phyloP scores from a whole-genome alignment of 2,329 filamentous ascomycete species.

The Fusarium sp. region DNA sequence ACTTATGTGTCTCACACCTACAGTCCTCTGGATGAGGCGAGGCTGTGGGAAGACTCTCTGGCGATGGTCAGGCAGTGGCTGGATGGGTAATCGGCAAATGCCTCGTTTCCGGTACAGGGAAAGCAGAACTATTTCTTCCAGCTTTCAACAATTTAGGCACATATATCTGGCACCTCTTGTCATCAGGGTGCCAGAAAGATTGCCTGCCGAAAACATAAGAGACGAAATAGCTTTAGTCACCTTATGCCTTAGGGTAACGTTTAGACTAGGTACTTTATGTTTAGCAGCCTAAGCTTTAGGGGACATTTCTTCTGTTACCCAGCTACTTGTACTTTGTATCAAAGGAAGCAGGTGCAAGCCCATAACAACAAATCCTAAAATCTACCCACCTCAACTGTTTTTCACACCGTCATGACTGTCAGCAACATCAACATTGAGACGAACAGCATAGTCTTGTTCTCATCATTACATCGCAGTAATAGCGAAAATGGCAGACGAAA shows the following conservation, averaged over 20 bases:
- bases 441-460: not conserved
- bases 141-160: not conserved
- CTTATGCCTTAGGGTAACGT: not conserved
- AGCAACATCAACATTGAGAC: not conserved
- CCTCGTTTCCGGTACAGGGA: not conserved
- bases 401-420: not conserved
- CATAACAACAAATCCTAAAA: not conserved
- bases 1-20: slow-evolving; percentile 11
- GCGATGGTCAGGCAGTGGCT: slow-evolving; percentile 10
- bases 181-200: not conserved
- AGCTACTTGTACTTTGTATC: not conserved
- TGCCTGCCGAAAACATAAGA: not conserved
- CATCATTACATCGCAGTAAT: not conserved
- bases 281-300: not conserved
- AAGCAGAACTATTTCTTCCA: not conserved
- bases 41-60: slow-evolving; percentile 6
- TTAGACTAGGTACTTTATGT: not conserved
- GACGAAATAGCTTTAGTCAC: not conserved
- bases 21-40: slow-evolving; percentile 1
- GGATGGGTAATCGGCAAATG: not conserved
- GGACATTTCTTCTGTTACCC: not conserved
- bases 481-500: not conserved
- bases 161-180: not conserved
- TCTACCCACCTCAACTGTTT: not conserved
- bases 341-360: not conserved